Conservation (phyloP, 441 rosid species). For the Croton setiger region DNA sequence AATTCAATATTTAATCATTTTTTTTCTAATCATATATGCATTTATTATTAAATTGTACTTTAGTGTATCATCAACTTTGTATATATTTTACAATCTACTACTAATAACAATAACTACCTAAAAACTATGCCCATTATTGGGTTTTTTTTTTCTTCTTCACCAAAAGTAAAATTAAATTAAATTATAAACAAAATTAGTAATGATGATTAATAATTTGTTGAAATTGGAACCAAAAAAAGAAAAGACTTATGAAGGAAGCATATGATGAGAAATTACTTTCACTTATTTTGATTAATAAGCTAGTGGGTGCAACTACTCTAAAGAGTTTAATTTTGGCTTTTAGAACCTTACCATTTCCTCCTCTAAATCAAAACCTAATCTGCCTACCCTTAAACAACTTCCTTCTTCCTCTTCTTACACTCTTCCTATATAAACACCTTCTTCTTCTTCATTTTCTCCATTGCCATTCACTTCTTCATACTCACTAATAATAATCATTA, state of each 20-base stretch:
- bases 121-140: too few relatives aligned
- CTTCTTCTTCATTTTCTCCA: not conserved
- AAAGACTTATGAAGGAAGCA: conserved; percentile 45
- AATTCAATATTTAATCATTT: too few relatives aligned
- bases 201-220: conserved; percentile 22
- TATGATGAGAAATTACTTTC: conserved; percentile 17
- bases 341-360: not conserved
- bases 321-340: conserved; percentile 25
- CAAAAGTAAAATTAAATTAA: not conserved
- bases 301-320: conserved; percentile 69
- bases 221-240: conserved; percentile 17
- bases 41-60: too few relatives aligned
- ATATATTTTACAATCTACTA: too few relatives aligned
- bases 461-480: not conserved
- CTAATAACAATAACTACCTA: too few relatives aligned
- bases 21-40: too few relatives aligned
- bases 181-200: not conserved
- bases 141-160: not conserved
- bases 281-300: conserved; percentile 11
- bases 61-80: too few relatives aligned
- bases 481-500: not conserved
- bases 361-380: conserved; percentile 37
- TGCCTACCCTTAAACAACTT: conserved; percentile 40
- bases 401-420: conserved; percentile 4
- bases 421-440: conserved; percentile 36